Percentiles rank a stretch among this genome's conserved stretches.
These are phyloP conservation scores for Serendipita sp. DNA, from an alignment of 768 basidiomycete species.

Conservation along the genomic window DNA sequence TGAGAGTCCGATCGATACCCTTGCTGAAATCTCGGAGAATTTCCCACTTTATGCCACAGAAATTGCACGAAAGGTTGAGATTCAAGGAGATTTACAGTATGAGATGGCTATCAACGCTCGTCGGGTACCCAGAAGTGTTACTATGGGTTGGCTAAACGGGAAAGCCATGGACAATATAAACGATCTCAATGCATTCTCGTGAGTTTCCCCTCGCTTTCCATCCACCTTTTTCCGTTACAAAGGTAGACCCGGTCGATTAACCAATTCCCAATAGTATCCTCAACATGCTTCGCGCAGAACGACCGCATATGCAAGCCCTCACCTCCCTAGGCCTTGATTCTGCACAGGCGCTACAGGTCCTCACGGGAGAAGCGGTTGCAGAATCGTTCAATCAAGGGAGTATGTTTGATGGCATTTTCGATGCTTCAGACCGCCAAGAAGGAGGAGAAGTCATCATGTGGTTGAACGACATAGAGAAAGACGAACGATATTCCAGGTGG, in stretches of 20 bases:
- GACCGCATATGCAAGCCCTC: conserved; percentile 41
- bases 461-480: conserved; percentile 87
- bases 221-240: background rate
- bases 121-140: conserved; percentile 36
- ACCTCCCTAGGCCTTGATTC: conserved; percentile 45
- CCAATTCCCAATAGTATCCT: conserved; percentile 31
- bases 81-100: conserved; percentile 31
- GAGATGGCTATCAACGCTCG: conserved; percentile 44
- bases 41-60: conserved; percentile 76
- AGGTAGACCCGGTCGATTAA: background rate
- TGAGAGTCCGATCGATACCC: conserved; percentile 32
- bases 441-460: conserved; percentile 59
- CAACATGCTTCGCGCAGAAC: conserved; percentile 57
- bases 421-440: conserved; percentile 76
- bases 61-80: conserved; percentile 50
- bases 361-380: conserved; percentile 48
- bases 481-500: conserved; percentile 37
- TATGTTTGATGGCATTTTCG: conserved; percentile 61
- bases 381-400: conserved; percentile 32
- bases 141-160: conserved; percentile 72
- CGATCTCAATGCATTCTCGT: conserved; percentile 50
- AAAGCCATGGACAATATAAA: conserved; percentile 42
- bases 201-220: conserved; percentile 12
- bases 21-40: conserved; percentile 63
- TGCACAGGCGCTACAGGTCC: conserved; percentile 50